Base-by-base conservation (phyloP, 2,329 filamentous ascomycete genomes). In the Ceratocystis destructans region DNA sequence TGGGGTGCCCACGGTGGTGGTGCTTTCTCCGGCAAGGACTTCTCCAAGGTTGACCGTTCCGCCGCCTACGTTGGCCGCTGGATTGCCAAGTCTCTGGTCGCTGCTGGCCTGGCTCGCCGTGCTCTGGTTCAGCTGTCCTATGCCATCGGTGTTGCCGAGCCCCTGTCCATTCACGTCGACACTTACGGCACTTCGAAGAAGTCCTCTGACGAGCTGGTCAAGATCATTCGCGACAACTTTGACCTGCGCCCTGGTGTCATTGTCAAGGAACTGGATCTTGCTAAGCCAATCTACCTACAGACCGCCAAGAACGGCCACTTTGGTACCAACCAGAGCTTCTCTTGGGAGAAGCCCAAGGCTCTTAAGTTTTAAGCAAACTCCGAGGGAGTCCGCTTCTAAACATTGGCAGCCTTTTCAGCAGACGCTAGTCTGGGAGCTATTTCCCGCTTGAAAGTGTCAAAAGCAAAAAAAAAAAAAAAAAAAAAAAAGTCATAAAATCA, bases 251-350 rank as follows among this genome's bases (percentile, higher is more conserved):
- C 94, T 67, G 94, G 94, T 87, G 91, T 96, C 77, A 97, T 99
- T 74, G 94, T 97, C 79, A 90, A 90, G 82, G 92, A 96, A 81
- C 88, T 99, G 71, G 88, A 94, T 80, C 85, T 99, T 71, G 88
- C 86, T 78, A 90, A 91, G 80, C 94, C 94, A 76, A 96, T 97
- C 83, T 99, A 99, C 87, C 86, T 86, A 84, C 85, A 93, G 83
- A 99, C 94, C 68, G 94, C 94, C 80, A 96, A 96, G 89, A 97
- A 97, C 82, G 94, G 94, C 73, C 94, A 99, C 86, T 99, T 99
- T 80, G 83, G 83, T 71, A 96, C 91, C 79, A 94, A 96, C 89
- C 94, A 96, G 85, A 82, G 78, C 78, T 99, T 99, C 85, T 86
- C 82, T 79, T 99, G 94, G 94, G 94, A 99, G 87, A 85, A 97